Evolutionary conservation across 176 grass and related monocot genomes (phyloP), one percentile per base, ranked within the genome.

Genomic region (Zizania latifolia): DNA sequence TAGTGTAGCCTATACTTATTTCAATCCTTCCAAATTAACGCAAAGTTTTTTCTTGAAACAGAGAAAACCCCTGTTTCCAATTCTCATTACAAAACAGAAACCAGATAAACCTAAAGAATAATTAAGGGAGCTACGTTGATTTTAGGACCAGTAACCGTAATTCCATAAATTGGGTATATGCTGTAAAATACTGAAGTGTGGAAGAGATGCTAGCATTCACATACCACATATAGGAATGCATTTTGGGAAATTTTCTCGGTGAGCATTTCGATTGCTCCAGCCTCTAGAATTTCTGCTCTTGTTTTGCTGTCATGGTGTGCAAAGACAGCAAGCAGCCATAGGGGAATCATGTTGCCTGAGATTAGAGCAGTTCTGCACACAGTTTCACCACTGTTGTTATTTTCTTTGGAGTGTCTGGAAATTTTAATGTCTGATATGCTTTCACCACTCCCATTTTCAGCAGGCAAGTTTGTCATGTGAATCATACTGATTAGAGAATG

Each of bases 261-360:
- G 41, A 99, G 96, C 79, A 82, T 95, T 90, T 89, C 86, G 26
- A 99, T 73, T 13, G 92, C 87, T 70, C 87, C 96, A 85, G 87
- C 79, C 80, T 92, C 92, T 70, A 99, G 70, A 68, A 99, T 84
- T 83, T 92, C 89, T 62, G 82, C 74, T 65, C 87, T 88, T 74
- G 80, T 75, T 76, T 78, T 86, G 34, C 76, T 80, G 80, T 95
- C 92, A 86, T 88, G 85, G 39, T 70, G 74, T 84, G 92, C 78
- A 91, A 99, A 90, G 32, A 92, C 78, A 78, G 96, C 70, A 70
- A 99, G 96, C 22, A 99, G 73, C 96, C 96, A 99, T 35, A 92
- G 78, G 15, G 89, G 85, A 86, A 99, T 86, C 96, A 95, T 99
- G 81, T 92, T 99, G 63, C 96, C 85, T 15, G 81, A 95, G 12